Conservation (phyloP, 2,329 filamentous ascomycete genomes). For the Epichloe typhina region DNA sequence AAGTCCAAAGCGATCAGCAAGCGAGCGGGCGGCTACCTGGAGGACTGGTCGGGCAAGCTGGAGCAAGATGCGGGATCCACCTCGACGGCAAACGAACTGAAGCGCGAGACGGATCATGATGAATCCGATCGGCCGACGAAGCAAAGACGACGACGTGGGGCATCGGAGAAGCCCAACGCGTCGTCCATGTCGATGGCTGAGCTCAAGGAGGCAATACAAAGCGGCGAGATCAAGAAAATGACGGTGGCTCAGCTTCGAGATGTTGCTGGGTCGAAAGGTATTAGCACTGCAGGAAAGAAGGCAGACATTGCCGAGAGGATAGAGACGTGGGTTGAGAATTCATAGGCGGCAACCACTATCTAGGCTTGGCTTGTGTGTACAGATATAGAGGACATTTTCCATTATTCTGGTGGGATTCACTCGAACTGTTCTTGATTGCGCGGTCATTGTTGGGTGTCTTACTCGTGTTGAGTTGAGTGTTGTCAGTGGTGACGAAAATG, state of each 20-base stretch:
- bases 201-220: slow-evolving; percentile 30
- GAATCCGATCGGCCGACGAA: slow-evolving; percentile 30
- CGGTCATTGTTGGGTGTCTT: not conserved
- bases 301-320: slow-evolving; percentile 40
- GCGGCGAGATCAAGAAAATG: slow-evolving; percentile 37
- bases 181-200: slow-evolving; percentile 30
- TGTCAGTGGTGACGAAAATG: not conserved
- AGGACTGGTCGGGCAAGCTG: slow-evolving; percentile 62
- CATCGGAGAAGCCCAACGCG: slow-evolving; percentile 20
- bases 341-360: not conserved
- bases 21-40: slow-evolving; percentile 64
- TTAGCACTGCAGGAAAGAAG: slow-evolving; percentile 39
- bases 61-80: slow-evolving; percentile 36
- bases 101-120: slow-evolving; percentile 38
- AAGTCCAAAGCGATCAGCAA: slow-evolving; percentile 83
- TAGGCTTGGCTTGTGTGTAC: not conserved
- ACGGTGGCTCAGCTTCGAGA: slow-evolving; percentile 40
- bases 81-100: slow-evolving; percentile 28
- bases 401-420: not conserved
- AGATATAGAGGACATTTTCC: too few relatives aligned
- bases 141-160: slow-evolving; percentile 26
- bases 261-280: slow-evolving; percentile 31
- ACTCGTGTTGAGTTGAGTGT: not conserved
- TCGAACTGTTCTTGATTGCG: not conserved
- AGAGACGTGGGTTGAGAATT: slow-evolving; percentile 41